Conservation (phyloP, 768 basidiomycete genomes). For the Mycena rosella region DNA sequence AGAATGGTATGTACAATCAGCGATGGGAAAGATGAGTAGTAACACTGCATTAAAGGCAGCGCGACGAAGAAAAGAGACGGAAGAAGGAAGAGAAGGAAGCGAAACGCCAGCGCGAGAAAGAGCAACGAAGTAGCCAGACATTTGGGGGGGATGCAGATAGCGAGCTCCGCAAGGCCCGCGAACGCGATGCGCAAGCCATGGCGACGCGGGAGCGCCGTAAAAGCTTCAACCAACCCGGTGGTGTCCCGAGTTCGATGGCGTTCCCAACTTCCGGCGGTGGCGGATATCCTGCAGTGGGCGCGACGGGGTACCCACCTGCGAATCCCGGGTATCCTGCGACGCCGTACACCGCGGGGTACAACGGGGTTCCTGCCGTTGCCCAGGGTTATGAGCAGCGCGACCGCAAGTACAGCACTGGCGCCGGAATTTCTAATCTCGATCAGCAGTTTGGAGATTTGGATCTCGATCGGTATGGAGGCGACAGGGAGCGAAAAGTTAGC, state of each 20-base stretch:
- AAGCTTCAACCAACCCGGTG: constrained; percentile 60
- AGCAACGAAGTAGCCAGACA: constrained; percentile 47
- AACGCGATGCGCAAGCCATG: constrained; percentile 61
- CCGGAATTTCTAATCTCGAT: constrained; percentile 50
- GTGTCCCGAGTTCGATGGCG: constrained; percentile 42
- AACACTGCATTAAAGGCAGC: constrained; percentile 53
- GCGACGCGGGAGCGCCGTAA: constrained; percentile 62
- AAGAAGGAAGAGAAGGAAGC: constrained; percentile 62
- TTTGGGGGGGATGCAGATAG: constrained; percentile 59
- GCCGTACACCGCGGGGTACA: constrained; percentile 39
- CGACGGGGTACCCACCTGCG: constrained; percentile 14
- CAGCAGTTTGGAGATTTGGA: constrained; percentile 59
- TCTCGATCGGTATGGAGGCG: constrained; percentile 48
- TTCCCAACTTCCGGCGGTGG: constrained; percentile 48
- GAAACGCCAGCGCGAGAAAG: constrained; percentile 65
- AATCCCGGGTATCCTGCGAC: constrained; percentile 40
- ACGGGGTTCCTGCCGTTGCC: constrained; percentile 35
- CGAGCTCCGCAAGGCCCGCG: constrained; percentile 69
- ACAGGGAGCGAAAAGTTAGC: constrained; percentile 51
- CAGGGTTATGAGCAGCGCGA: constrained; percentile 40
- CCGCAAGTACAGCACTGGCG: constrained; percentile 50
- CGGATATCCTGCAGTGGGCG: constrained; percentile 37
- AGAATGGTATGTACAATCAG: constrained; percentile 55
- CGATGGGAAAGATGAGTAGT: neutral
- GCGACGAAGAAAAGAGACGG: constrained; percentile 58